Evolutionary conservation across 148 eudicot species (phyloP), one percentile per base, ranked within the genome.

Genomic region (Dysphania ambrosioides): DNA sequence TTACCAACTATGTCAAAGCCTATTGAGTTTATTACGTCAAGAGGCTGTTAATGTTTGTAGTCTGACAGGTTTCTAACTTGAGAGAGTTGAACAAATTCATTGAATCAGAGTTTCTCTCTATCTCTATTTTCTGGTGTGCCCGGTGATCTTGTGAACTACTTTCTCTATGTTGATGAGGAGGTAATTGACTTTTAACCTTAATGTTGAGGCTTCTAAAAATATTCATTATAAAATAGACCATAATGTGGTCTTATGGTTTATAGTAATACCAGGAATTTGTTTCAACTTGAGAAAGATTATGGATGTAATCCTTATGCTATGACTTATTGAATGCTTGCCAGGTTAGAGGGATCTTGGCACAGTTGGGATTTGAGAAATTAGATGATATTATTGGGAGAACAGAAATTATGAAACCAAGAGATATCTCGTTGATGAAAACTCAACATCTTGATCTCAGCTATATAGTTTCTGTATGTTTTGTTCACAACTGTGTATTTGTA

Each of bases 41-140:
- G 47, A 42, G 13, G 47, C 47, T 42, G 47, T 42, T 42, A 42
- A 11, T 15, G 13, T 42, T 42, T 42, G 13, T 42, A 42, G 13
- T 42, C 47, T 9, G n/a, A n/a, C n/a, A n/a, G n/a, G 47, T 42
- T 42, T 42, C 47, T 15, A 42, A 11, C 13, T 42, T n/a, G n/a
- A 42, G 47, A 42, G 47, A 42, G 16, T 3, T 42, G 13, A 42
- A 42, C 13, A n/a, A n/a, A n/a, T n/a, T n/a, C n/a, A n/a, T n/a
- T n/a, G n/a, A n/a, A n/a, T n/a, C n/a, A n/a, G n/a, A n/a, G n/a
- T n/a, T n/a, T n/a, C n/a, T n/a, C n/a, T n/a, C n/a, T n/a, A n/a
- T n/a, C n/a, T n/a, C n/a, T n/a, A n/a, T n/a, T n/a, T n/a, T n/a
- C 99, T 83, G 97, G 99, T 68, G 97, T 95, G 73, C 99, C 99